Conservation (phyloP, 75 land plant genomes). For the Isoetes taiwanensis region DNA sequence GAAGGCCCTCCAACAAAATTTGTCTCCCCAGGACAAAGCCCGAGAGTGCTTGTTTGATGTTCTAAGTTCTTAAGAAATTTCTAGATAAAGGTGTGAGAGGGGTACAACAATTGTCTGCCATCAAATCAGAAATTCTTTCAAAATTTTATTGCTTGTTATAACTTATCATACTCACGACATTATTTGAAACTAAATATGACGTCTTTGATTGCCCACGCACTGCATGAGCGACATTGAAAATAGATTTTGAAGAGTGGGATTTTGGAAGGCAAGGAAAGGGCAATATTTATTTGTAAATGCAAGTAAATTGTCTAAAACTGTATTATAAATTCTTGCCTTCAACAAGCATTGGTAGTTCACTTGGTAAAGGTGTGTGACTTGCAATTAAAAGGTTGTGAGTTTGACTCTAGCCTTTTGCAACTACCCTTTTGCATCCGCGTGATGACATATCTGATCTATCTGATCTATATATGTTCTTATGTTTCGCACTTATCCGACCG, state of each 20-base stretch:
- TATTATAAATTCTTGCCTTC: neutral
- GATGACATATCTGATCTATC: too few species aligned
- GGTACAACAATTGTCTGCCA: too few species aligned
- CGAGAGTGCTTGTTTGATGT: conserved; percentile 22
- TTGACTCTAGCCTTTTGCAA: too few species aligned
- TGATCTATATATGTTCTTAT: too few species aligned
- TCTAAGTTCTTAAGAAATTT: neutral
- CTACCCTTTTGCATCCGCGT: too few species aligned
- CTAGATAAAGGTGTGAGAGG: too few species aligned
- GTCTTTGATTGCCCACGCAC: neutral
- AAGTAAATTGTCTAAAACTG: neutral
- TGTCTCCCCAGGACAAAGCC: conserved; percentile 9
- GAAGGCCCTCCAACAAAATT: conserved; percentile 1
- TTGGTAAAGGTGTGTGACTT: too few species aligned
- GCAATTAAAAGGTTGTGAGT: too few species aligned
- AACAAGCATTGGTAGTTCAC: too few species aligned
- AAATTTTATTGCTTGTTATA: neutral
- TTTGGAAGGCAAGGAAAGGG: neutral
- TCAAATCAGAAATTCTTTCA: neutral
- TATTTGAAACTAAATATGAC: neutral
- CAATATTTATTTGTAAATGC: neutral
- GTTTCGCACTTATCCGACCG: too few species aligned
- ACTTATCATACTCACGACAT: neutral
- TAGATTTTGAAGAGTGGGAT: neutral
- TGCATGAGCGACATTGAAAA: neutral